Evolutionary conservation across 2,329 filamentous ascomycete species (phyloP).

Genomic region (Fusarium camptoceras): DNA sequence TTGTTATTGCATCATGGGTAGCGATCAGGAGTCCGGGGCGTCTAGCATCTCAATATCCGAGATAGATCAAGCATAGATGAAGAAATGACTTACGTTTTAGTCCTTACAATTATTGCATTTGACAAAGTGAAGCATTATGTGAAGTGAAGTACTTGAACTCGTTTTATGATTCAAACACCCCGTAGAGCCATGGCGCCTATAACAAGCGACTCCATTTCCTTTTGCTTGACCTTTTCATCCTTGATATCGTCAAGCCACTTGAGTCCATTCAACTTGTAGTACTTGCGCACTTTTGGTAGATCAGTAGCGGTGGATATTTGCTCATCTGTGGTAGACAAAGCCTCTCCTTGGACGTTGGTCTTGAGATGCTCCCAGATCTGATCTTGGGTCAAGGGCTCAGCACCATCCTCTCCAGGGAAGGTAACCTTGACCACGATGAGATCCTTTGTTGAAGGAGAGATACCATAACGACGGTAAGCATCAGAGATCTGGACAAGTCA

Average conservation of each 20-base stretch:
- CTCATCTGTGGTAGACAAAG: slow-evolving; percentile 71
- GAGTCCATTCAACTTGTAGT: slow-evolving; percentile 83
- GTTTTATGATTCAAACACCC: slow-evolving; percentile 47
- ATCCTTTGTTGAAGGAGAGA: slow-evolving; percentile 75
- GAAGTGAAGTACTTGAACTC: slow-evolving; percentile 5
- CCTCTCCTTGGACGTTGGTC: slow-evolving; percentile 70
- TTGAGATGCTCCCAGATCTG: slow-evolving; percentile 70
- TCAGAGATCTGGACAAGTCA: slow-evolving; percentile 78
- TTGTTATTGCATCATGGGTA: slow-evolving; percentile 46
- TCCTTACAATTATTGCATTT: slow-evolving; percentile 15
- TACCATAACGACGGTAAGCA: slow-evolving; percentile 88
- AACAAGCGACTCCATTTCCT: slow-evolving; percentile 75
- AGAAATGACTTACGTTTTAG: slow-evolving; percentile 47
- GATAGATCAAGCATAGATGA: slow-evolving; percentile 45
- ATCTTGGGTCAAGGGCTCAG: slow-evolving; percentile 58
- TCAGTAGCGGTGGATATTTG: slow-evolving; percentile 71
- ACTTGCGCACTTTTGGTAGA: slow-evolving; percentile 78
- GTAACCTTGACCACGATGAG: slow-evolving; percentile 87
- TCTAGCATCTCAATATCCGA: slow-evolving; percentile 43
- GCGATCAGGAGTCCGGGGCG: slow-evolving; percentile 46
- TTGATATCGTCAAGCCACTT: slow-evolving; percentile 61
- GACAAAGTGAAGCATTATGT: neutral
- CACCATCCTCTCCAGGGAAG: slow-evolving; percentile 58
- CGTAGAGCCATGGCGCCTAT: slow-evolving; percentile 78
- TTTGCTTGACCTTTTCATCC: slow-evolving; percentile 58